Base-by-base conservation (phyloP, 495 filamentous ascomycete genomes). In the Hypoxylon intermedium region DNA sequence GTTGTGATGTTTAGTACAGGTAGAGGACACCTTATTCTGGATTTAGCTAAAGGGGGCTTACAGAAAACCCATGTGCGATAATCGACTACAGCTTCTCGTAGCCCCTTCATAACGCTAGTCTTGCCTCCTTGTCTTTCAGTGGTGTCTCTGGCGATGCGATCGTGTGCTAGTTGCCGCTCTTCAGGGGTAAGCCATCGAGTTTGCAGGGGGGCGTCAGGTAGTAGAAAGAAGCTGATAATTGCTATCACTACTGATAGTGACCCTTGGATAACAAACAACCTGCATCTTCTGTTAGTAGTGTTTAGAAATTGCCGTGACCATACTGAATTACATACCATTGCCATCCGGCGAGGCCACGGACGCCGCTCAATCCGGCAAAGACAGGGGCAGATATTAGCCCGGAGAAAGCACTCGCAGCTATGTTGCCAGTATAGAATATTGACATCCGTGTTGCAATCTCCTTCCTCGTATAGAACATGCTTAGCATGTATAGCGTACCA, bases 381-480 rank as follows among this genome's bases (percentile, higher is more conserved):
- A 73, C 70, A 19, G 63, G 75, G 16, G 75, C 77, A n/a, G 76
- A 72, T 52, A 83, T 78, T n/a, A 82, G 70, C 12, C 80, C 79
- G 3, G 74, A 72, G 54, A 82, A 82, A 11, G 79, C 74, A 26
- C 69, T 75, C 21, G 76, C 73, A 2, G 77, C 63, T 13, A 77
- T 72, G 47, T 74, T 72, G 0, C 74, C 78, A 0, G 72, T 72
- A 53, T 78, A 78, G 13, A 82, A 67, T 43, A 80, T 74, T 9
- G 76, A 70, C 47, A 75, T 80, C 2, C 79, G 70, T 7, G 68
- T 68, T 6, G 74, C 70, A 18, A 83, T 58, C 53, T 84, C 82
- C 46, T 80, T 78, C 18, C 77, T 61, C 1, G 78, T 82, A 43
- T 84, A 84, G 68, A 77, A 84, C 56, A 75, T 61, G 21, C 68